Conservation (phyloP, 768 basidiomycete species). For the Pisolithus orientalis region DNA sequence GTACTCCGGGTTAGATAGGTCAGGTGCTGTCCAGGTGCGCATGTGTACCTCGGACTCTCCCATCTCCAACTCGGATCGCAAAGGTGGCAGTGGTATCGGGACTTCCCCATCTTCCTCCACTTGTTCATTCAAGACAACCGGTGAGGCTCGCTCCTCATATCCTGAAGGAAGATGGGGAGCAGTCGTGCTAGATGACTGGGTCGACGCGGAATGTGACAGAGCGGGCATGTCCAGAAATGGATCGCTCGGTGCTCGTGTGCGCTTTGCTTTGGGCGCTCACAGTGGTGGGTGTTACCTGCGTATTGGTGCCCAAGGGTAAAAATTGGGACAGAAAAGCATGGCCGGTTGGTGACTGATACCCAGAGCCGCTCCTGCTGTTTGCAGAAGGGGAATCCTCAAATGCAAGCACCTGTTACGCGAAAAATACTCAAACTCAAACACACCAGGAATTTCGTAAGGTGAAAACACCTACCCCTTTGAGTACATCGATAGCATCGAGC, state of each 20-base stretch:
- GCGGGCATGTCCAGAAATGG: conserved; percentile 72
- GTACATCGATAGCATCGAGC: conserved; percentile 82
- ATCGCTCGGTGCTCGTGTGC: conserved; percentile 69
- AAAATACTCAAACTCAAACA: conserved; percentile 4
- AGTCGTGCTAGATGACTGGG: conserved; percentile 35
- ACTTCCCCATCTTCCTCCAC: conserved; percentile 29
- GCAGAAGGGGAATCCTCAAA: conserved; percentile 62
- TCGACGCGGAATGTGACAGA: conserved; percentile 50
- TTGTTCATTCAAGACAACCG: conserved; percentile 27
- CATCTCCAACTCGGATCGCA: conserved; percentile 25
- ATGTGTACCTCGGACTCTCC: conserved; percentile 42
- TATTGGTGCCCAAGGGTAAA: conserved; percentile 28
- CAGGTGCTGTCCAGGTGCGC: conserved; percentile 78
- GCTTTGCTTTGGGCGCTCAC: conserved; percentile 47
- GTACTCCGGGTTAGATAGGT: conserved; percentile 72
- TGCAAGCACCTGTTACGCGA: conserved; percentile 44
- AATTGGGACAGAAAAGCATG: conserved; percentile 56
- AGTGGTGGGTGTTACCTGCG: conserved; percentile 30
- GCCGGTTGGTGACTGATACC: conserved; percentile 32
- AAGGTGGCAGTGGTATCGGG: conserved; percentile 20
- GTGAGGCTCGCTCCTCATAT: conserved; percentile 37
- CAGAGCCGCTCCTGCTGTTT: conserved; percentile 25
- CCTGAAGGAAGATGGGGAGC: conserved; percentile 26
- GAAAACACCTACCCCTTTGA: conserved; percentile 73
- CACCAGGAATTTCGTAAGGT: conserved; percentile 10